These are phyloP conservation scores for Penicillium bialowiezense DNA, from an alignment of 495 filamentous ascomycete genomes.

Conservation along the genomic window DNA sequence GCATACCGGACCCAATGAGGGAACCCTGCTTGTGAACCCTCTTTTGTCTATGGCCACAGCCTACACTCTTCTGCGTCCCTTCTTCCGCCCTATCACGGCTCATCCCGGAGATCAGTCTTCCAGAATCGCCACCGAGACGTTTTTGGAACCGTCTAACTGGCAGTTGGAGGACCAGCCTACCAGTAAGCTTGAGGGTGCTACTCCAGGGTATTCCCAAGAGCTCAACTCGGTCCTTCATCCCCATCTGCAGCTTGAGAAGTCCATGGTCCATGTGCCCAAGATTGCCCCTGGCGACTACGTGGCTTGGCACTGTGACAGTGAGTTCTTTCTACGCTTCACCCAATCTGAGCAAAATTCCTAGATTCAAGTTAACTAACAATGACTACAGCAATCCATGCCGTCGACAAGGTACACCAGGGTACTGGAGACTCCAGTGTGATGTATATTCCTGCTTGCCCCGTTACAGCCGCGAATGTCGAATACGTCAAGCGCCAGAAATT, in stretches of 20 bases:
- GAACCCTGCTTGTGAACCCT: slow-evolving; percentile 4
- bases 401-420: too few relatives aligned
- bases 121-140: background rate
- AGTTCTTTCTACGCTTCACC: too few relatives aligned
- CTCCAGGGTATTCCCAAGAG: background rate
- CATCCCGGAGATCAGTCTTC: background rate
- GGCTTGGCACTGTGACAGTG: slow-evolving; percentile 71
- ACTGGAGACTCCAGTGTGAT: too few relatives aligned
- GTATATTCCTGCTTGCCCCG: too few relatives aligned
- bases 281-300: slow-evolving; percentile 39
- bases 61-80: slow-evolving; percentile 9
- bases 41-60: background rate
- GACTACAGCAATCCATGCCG: too few relatives aligned
- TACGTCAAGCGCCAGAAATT: too few relatives aligned
- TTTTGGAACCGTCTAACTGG: too few relatives aligned
- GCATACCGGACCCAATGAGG: background rate
- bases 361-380: too few relatives aligned
- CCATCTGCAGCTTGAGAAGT: background rate
- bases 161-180: too few relatives aligned
- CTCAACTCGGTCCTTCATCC: background rate
- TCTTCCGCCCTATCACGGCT: background rate
- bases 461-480: too few relatives aligned
- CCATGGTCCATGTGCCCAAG: background rate
- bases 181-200: background rate
- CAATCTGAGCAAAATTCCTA: too few relatives aligned